Percentiles rank a stretch among this genome's conserved stretches.
These are phyloP conservation scores for Zygotorulaspora florentina DNA, from an alignment of 805 yeast species.

Conservation along the genomic window DNA sequence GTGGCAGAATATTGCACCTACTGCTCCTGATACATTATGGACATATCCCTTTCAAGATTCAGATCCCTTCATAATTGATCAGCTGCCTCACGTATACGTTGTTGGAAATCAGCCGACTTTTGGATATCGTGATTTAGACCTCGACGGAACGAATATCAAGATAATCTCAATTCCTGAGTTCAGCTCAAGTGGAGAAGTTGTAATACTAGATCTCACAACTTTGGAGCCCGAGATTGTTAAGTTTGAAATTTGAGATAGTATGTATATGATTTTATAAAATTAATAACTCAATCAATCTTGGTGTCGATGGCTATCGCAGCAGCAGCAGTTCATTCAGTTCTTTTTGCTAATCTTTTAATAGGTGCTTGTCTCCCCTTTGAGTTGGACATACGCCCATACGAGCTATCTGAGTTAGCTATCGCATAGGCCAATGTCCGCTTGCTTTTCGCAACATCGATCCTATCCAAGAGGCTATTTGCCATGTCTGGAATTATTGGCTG, in stretches of 20 bases:
- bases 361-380: conserved; percentile 47
- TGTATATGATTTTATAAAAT: conserved; percentile 6
- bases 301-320: not conserved
- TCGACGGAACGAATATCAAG: conserved; percentile 43
- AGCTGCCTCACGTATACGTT: conserved; percentile 81
- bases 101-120: conserved; percentile 77
- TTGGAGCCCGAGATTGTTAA: conserved; percentile 51
- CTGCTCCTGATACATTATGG: conserved; percentile 93
- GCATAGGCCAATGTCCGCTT: conserved; percentile 46
- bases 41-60: conserved; percentile 72
- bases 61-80: conserved; percentile 79
- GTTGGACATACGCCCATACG: conserved; percentile 59
- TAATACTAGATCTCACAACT: conserved; percentile 54
- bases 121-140: conserved; percentile 41
- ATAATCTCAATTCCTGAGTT: conserved; percentile 71
- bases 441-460: conserved; percentile 49
- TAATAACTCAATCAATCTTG: not conserved
- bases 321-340: not conserved
- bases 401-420: conserved; percentile 50
- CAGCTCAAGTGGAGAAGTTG: conserved; percentile 57
- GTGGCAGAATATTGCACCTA: conserved; percentile 89
- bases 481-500: conserved; percentile 73
- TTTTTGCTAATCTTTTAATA: conserved; percentile 33
- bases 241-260: conserved; percentile 16
- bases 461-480: conserved; percentile 52